These are phyloP conservation scores for Panaeolus cyanescens DNA, from an alignment of 768 basidiomycete genomes.

Conservation along the genomic window DNA sequence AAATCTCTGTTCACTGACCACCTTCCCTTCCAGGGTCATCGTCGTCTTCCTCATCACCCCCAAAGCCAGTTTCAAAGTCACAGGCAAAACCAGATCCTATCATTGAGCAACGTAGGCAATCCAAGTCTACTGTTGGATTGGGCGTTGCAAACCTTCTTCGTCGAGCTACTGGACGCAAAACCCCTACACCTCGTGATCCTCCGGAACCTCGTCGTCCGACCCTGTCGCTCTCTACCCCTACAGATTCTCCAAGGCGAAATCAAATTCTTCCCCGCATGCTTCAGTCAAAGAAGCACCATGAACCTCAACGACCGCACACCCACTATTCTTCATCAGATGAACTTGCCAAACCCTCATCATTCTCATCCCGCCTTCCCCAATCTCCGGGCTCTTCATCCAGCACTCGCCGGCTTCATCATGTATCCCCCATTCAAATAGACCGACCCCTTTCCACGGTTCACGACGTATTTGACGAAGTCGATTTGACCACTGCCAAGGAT, in stretches of 20 bases:
- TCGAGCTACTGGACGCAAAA: constrained; percentile 37
- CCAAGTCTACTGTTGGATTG: constrained; percentile 27
- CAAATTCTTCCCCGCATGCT: background rate
- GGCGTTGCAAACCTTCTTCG: constrained; percentile 39
- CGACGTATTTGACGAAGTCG: constrained; percentile 54
- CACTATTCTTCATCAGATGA: background rate
- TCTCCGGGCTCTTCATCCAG: background rate
- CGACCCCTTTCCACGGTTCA: constrained; percentile 23
- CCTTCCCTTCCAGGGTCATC: background rate
- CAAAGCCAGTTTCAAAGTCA: background rate
- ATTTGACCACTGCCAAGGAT: constrained; percentile 52
- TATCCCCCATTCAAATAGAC: constrained; percentile 23
- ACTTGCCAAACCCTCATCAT: background rate
- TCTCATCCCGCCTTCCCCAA: background rate
- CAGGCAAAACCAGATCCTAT: constrained; percentile 14
- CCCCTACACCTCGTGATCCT: constrained; percentile 17
- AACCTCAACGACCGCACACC: background rate
- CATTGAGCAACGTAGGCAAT: constrained; percentile 9
- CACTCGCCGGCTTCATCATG: constrained; percentile 4
- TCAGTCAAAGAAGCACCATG: background rate
- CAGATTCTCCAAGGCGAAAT: background rate
- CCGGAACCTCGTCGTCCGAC: constrained; percentile 10
- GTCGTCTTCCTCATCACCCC: constrained; percentile 7
- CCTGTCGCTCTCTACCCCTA: background rate
- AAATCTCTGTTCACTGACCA: background rate